Percentiles rank a stretch among this genome's conserved stretches.
phyloP scores from a whole-genome alignment of 768 basidiomycete species.

The Vararia minispora region DNA sequence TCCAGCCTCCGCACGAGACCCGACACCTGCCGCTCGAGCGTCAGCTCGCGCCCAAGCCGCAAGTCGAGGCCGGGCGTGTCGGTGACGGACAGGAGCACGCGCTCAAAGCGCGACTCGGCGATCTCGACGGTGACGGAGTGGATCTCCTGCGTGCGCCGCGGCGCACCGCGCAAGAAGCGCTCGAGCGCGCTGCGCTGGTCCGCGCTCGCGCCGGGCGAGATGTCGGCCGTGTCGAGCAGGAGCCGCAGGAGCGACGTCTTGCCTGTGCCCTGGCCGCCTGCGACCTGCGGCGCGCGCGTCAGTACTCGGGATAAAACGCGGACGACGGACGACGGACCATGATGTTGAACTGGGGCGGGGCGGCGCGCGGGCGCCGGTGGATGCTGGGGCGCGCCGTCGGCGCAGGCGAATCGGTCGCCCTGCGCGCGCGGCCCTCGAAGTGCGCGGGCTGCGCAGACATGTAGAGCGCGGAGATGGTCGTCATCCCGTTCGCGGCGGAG shows the following conservation, averaged over 20 bases:
- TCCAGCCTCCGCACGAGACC: constrained; percentile 69
- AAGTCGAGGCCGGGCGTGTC: constrained; percentile 85
- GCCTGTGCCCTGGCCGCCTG: constrained; percentile 70
- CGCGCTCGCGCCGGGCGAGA: constrained; percentile 64
- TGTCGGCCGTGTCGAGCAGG: constrained; percentile 74
- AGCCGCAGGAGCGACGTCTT: constrained; percentile 77
- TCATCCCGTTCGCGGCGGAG: constrained; percentile 33
- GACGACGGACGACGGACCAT: constrained; percentile 41
- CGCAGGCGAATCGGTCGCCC: constrained; percentile 14
- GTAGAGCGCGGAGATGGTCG: constrained; percentile 59
- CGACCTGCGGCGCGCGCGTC: constrained; percentile 38
- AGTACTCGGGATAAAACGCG: neutral
- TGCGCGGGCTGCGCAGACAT: constrained; percentile 51
- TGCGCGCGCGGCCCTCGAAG: constrained; percentile 45
- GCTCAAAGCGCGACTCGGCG: constrained; percentile 72
- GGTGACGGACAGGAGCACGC: constrained; percentile 68
- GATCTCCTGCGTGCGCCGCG: constrained; percentile 52
- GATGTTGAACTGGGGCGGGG: constrained; percentile 74
- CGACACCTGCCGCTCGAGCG: constrained; percentile 70
- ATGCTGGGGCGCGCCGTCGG: constrained; percentile 36
- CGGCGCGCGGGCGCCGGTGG: constrained; percentile 55
- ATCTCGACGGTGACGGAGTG: constrained; percentile 69
- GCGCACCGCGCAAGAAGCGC: constrained; percentile 48
- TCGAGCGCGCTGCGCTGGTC: constrained; percentile 62
- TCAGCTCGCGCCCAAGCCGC: constrained; percentile 57